Percentiles rank a stretch among this genome's conserved stretches.
phyloP scores from a whole-genome alignment of 1,284 basidiomycete species.

The Coniferiporia sulphurascens region DNA sequence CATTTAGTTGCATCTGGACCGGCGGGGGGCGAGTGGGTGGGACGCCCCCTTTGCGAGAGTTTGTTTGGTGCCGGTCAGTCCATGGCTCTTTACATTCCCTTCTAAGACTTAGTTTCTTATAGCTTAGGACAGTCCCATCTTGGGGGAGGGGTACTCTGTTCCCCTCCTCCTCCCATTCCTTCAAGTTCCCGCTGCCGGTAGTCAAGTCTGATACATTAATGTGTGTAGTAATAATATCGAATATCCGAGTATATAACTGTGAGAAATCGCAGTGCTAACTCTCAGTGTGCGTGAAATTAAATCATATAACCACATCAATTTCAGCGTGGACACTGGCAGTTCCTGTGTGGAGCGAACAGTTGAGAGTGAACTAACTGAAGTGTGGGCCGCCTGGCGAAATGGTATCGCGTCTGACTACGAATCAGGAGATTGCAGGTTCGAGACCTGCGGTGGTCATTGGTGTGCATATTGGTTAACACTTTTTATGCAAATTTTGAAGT shows the following conservation, averaged over 20 bases:
- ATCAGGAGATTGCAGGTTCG: conserved; percentile 31
- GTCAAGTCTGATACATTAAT: no score
- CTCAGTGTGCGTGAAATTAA: no score
- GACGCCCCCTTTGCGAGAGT: not conserved
- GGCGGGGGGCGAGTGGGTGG: not conserved
- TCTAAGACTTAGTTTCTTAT: not conserved
- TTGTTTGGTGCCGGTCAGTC: not conserved
- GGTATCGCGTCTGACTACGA: not conserved
- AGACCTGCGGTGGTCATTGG: conserved; percentile 26
- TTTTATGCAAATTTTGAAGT: no score
- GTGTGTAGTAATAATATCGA: no score
- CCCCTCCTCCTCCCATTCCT: not conserved
- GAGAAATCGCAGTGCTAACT: no score
- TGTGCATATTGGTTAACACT: no score
- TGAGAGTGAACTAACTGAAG: no score
- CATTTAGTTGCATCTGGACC: not conserved
- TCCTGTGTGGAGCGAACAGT: no score
- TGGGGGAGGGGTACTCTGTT: not conserved
- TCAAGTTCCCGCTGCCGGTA: not conserved
- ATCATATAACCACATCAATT: no score
- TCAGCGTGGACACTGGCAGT: no score
- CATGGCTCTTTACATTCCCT: not conserved
- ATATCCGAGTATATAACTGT: no score
- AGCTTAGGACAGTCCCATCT: not conserved
- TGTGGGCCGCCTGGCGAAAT: not conserved